Conservation (phyloP, 495 filamentous ascomycete genomes). For the Aspergillus bridgeri region DNA sequence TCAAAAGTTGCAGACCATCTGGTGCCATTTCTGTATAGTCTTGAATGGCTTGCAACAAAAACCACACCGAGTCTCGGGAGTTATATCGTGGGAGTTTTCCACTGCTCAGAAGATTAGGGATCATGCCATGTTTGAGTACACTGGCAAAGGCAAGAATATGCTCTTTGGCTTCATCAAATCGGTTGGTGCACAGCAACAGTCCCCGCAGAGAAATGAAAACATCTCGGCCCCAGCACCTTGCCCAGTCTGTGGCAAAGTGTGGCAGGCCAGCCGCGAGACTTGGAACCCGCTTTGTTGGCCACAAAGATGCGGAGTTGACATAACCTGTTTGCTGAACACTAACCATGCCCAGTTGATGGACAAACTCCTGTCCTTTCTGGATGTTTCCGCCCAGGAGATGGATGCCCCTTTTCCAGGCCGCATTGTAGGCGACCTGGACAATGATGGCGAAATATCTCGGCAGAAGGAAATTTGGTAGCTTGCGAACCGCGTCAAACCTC, state of each 20-base stretch:
- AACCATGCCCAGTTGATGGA: constrained; percentile 82
- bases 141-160: constrained; percentile 95
- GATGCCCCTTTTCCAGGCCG: constrained; percentile 73
- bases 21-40: constrained; percentile 86
- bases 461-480: constrained; percentile 81
- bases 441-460: constrained; percentile 92
- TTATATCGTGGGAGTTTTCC: constrained; percentile 95
- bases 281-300: constrained; percentile 77
- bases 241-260: constrained; percentile 93
- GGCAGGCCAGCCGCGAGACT: constrained; percentile 91
- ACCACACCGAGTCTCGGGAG: constrained; percentile 94
- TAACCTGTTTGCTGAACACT: constrained; percentile 85
- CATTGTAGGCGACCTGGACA: constrained; percentile 78
- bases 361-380: constrained; percentile 74
- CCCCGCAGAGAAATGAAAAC: constrained; percentile 94
- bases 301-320: constrained; percentile 84
- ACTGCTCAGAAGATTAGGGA: constrained; percentile 86
- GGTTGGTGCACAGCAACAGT: constrained; percentile 81
- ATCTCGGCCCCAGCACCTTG: constrained; percentile 95
- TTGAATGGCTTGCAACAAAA: constrained; percentile 91
- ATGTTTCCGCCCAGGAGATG: constrained; percentile 76
- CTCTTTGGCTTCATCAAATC: constrained; percentile 82
- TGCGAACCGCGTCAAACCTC: constrained; percentile 78
- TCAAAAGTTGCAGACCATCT: constrained; percentile 67
- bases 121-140: constrained; percentile 98